These are phyloP conservation scores for Alopecurus myosuroides DNA, from an alignment of 176 grass and related monocot species.

Conservation along the genomic window DNA sequence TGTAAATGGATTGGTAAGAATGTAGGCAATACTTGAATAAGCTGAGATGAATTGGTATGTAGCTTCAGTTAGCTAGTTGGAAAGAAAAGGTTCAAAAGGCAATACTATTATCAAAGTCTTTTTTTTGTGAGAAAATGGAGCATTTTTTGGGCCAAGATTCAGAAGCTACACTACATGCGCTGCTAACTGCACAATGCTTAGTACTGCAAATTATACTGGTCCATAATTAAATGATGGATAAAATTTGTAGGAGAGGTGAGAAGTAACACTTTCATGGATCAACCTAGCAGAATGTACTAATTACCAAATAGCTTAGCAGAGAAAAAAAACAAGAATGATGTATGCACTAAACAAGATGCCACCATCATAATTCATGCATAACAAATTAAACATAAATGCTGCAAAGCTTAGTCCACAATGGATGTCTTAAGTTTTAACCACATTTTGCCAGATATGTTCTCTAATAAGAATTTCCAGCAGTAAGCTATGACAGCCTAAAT, in stretches of 20 bases:
- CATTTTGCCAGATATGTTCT: not conserved
- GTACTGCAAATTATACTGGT: not conserved
- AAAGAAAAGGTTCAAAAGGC: not conserved
- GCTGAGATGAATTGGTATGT: not conserved
- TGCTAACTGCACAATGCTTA: not conserved
- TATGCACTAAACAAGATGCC: not conserved
- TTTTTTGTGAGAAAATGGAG: not conserved
- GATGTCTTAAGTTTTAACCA: not conserved
- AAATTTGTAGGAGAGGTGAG: not conserved
- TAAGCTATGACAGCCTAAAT: too few species aligned
- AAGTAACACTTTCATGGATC: not conserved
- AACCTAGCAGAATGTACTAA: not conserved
- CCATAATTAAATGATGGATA: not conserved
- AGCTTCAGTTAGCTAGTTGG: not conserved
- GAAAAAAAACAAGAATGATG: not conserved
- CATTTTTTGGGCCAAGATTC: not conserved
- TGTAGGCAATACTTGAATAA: not conserved
- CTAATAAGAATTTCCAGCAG: too few species aligned
- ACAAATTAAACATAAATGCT: not conserved
- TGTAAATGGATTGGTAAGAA: not conserved
- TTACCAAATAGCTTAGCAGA: not conserved
- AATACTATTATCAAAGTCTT: not conserved
- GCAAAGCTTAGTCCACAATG: not conserved
- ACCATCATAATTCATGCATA: not conserved
- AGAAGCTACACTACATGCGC: not conserved